Base-by-base conservation (phyloP, 768 basidiomycete species). In the Pleurotus pulmonarius region DNA sequence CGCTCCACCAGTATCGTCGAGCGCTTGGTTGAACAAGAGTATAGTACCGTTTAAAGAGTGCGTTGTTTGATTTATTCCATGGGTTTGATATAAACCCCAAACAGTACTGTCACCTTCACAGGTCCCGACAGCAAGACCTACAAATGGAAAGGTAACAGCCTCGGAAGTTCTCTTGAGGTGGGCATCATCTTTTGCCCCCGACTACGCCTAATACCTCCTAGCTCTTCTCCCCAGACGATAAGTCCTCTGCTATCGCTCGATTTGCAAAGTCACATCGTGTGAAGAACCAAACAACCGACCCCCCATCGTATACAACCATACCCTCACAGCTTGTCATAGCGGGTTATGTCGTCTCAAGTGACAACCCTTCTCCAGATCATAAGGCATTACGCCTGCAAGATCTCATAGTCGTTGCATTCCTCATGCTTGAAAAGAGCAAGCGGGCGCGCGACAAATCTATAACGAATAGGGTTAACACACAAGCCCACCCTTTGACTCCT, bases 131-230 rank as follows among this genome's bases (percentile, higher is more conserved):
- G 70, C 3, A 64, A 71, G 41, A 67, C 67, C 26, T 75, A 71
- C 56, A 75, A 72, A 56, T 79, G 77, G 77, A 75, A 74, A 48
- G 75, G 73, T 7, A 70, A 70, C 56, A 66, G 62, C 9, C 63
- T 71, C 8, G 75, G 75, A 7, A 51, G 67, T 20, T 43, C 66
- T 9, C 64, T 77, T n/a, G 67, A 73, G 66, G 75, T 72, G 48
- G 20, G 67, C 45, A 11, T 18, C 8, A 9, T 11, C 9, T 11
- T 39, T 11, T 52, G 12, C n/a, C 15, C 39, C 37, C 24, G 34
- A 26, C 4, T 26, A 25, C 20, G 26, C 40, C 37, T 51, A 49
- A 3, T n/a, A 34, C 5, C 13, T 51, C 59, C n/a, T 55, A 77
- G 76, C 67, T 76, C 1, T 76, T 58, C 61, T 51, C 65, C 25